Evolutionary conservation across 331 rosid genomes (phyloP).

Genomic region (Malus hybrid): DNA sequence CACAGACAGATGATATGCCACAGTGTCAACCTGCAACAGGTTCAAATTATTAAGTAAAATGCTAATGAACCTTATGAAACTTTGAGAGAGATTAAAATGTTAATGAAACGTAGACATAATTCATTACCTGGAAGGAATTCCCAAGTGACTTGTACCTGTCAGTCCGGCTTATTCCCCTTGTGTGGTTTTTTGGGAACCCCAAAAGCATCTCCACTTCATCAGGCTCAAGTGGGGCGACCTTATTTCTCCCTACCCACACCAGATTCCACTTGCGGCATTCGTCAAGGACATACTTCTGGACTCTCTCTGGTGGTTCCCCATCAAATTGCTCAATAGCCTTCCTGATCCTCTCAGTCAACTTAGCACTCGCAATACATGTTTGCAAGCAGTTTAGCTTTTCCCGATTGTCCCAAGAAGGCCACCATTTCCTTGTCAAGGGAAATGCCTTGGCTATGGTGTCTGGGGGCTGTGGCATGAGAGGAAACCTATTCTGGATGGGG

Average conservation of each 20-base stretch:
- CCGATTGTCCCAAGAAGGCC: conserved; percentile 91
- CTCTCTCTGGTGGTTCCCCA: conserved; percentile 43
- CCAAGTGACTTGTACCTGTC: conserved; percentile 92
- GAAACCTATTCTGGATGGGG: conserved; percentile 63
- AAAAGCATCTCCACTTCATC: conserved; percentile 83
- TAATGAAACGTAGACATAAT: background rate
- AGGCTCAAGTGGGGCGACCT: conserved; percentile 89
- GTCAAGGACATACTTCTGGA: conserved; percentile 52
- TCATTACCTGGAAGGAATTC: conserved; percentile 84
- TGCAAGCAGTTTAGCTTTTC: conserved; percentile 74
- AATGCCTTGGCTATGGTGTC: conserved; percentile 64
- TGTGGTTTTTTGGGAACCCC: conserved; percentile 92
- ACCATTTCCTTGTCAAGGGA: conserved; percentile 81
- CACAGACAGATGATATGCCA: conserved; percentile 83
- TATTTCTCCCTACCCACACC: conserved; percentile 93
- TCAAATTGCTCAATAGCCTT: conserved; percentile 54
- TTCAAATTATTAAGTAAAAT: conserved; percentile 10
- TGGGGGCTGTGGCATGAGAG: conserved; percentile 75
- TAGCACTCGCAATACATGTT: conserved; percentile 67
- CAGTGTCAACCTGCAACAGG: conserved; percentile 79
- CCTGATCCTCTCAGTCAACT: conserved; percentile 62
- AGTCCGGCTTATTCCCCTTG: conserved; percentile 91
- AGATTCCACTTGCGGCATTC: conserved; percentile 92
- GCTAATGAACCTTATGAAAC: background rate
- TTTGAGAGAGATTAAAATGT: background rate